Evolutionary conservation across 2,329 filamentous ascomycete genomes (phyloP), one percentile per base, ranked within the genome.

Genomic region (Fusarium sp.): DNA sequence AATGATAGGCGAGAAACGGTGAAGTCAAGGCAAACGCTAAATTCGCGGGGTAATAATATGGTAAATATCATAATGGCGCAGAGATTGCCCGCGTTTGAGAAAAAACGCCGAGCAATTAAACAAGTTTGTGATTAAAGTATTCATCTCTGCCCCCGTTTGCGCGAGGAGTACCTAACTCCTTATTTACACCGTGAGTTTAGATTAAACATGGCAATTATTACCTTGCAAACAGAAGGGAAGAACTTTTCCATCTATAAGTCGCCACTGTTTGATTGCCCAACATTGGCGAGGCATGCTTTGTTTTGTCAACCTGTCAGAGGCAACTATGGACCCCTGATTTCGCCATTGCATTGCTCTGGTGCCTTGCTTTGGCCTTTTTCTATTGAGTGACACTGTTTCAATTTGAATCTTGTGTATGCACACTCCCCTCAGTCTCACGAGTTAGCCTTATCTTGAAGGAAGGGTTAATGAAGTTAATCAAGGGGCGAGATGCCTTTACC

Each of bases 51-150:
- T 33, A n/a, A 23, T 40, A 44, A 25, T 27, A 50, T 25, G 14
- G 49, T 61, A 18, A 61, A 61, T 20, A 1, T 23, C 3, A 27
- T 55, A 23, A 61, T 61, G 51, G 33, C 42, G 11, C 10, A 4
- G 46, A 8, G 18, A 60, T 60, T 44, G 58, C 40, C 16, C 44
- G 20, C 23, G 9, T 59, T 59, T 40, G n/a, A 25, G 56, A 51
- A 59, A 34, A 59, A 51, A 31, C 11, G 18, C 31, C n/a, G 31
- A 38, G 44, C 23, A 51, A 51, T 51, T 34, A 8, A 34, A 29
- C 8, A 38, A 18, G 29, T 59, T 51, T 10, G 5, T 20, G 31
- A 38, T 34, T 18, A 25, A 38, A 49, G 31, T 34, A 16, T 51
- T 40, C 18, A 38, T 13, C 56, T 40, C 56, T 51, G 31, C 33